Evolutionary conservation across 2,329 filamentous ascomycete species (phyloP), one percentile per base, ranked within the genome.

Genomic region (Pseudogymnoascus sp.): DNA sequence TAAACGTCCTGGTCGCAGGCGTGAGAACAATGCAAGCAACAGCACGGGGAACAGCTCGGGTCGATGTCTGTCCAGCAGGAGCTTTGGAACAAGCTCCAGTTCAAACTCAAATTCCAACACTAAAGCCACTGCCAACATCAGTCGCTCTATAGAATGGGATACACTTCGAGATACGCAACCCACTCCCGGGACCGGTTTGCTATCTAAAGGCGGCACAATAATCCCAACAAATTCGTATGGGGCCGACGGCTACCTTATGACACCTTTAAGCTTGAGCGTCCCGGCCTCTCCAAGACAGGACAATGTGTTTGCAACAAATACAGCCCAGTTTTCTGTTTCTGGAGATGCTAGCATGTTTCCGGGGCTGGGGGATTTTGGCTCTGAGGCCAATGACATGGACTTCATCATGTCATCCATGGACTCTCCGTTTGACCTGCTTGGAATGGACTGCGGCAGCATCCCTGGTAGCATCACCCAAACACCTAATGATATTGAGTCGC

Each of bases 1-100:
- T 2, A 74, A 70, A 66, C 68, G 72, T 31, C 67, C 68, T 13
- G 72, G 72, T 2, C 67, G 72, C 11, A 68, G 67, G 40, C 69
- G 63, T 8, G 67, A 67, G 28, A 62, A 59, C 19, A 62, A 47
- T n/a, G 57, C 63, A 31, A 9, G 2, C 50, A 57, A 57, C 26
- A 33, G 8, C 28, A 57, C 50, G 9, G 26, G 26, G 26, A 53
- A 19, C 26, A 31, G 9, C 26, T 31, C 47, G 19, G 8, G 26
- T 53, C 47, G 10, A 31, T 53, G 47, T 9, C 47, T 33, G 21
- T 53, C 47, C 9, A 53, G 26, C 26, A 19, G 15, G 13, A 53
- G 9, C 15, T 26, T 33, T 53, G n/a, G 5, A 19, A 53, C 26
- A 19, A 57, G 3, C 4, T 57, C 28, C 10, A 57, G 6, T 10